phyloP scores from a whole-genome alignment of 169 alveolate species.

The Plasmodium falciparum region DNA sequence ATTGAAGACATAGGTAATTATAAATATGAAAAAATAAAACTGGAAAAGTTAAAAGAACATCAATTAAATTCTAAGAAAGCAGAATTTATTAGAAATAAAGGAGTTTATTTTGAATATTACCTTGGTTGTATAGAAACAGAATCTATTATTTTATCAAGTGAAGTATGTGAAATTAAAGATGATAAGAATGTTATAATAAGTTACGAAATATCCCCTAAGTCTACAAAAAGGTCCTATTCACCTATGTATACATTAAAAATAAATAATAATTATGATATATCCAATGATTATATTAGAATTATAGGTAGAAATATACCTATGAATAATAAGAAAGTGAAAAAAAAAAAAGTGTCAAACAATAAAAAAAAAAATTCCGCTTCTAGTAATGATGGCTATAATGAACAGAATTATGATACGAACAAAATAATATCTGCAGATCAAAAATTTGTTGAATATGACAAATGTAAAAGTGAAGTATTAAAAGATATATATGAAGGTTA shows the following conservation, averaged over 20 bases:
- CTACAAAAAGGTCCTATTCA: conserved; percentile 62
- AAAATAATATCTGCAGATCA: conserved; percentile 40
- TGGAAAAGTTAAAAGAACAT: conserved; percentile 44
- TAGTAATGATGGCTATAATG: conserved; percentile 19
- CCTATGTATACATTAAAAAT: conserved; percentile 63
- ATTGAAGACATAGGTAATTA: conserved; percentile 34
- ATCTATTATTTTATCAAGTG: conserved; percentile 61
- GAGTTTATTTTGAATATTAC: conserved; percentile 68
- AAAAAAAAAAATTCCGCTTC: conserved; percentile 26
- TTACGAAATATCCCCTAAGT: conserved; percentile 52
- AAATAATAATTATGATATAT: conserved; percentile 44
- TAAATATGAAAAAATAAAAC: conserved; percentile 43
- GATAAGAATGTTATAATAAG: conserved; percentile 45
- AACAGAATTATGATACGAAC: conserved; percentile 4
- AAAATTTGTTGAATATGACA: conserved; percentile 48
- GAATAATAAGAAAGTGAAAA: conserved; percentile 38
- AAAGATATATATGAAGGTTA: conserved; percentile 73
- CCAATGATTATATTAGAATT: conserved; percentile 58
- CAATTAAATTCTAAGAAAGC: conserved; percentile 28
- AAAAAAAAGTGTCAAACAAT: conserved; percentile 19
- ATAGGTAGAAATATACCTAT: conserved; percentile 61
- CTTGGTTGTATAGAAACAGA: conserved; percentile 71
- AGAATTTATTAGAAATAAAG: conserved; percentile 44
- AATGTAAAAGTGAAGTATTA: conserved; percentile 51
- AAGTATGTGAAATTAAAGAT: conserved; percentile 54